Evolutionary conservation across 2,329 filamentous ascomycete species (phyloP).

Genomic region (Chaetothyriales sp.): DNA sequence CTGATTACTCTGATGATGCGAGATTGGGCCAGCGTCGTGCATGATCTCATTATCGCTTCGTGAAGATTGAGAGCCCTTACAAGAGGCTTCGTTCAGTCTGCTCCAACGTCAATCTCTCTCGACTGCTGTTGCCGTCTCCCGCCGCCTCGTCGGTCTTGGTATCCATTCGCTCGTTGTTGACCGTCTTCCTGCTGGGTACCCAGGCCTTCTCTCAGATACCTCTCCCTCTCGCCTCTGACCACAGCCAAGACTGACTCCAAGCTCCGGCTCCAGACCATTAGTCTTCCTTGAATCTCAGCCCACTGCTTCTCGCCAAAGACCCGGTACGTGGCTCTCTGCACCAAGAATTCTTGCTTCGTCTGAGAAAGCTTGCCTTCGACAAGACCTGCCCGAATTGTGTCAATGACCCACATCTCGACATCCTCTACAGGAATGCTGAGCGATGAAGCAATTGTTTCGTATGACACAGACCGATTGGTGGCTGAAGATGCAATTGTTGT

Average conservation of each 20-base stretch:
- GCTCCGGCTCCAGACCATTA: conserved; percentile 82
- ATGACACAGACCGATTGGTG: conserved; percentile 74
- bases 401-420: conserved; percentile 97
- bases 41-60: neutral
- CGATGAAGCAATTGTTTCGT: conserved; percentile 66
- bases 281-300: conserved; percentile 76
- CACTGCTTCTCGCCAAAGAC: conserved; percentile 98
- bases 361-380: conserved; percentile 95
- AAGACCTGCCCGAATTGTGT: conserved; percentile 87
- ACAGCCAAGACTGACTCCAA: conserved; percentile 64
- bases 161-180: conserved; percentile 1
- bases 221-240: conserved; percentile 65
- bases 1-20: neutral
- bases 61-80: neutral
- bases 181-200: conserved; percentile 5
- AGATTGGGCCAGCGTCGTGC: neutral
- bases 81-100: conserved; percentile 4
- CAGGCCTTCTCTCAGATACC: conserved; percentile 52
- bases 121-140: conserved; percentile 2
- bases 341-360: conserved; percentile 79
- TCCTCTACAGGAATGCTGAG: conserved; percentile 70
- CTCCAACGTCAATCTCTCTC: conserved; percentile 6
- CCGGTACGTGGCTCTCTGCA: conserved; percentile 90
- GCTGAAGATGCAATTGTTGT: conserved; percentile 74
- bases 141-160: neutral